Percentiles rank a stretch among this genome's conserved stretches.
Conservation (phyloP, 2,329 filamentous ascomycete species). For the Sporothrix inflata region DNA sequence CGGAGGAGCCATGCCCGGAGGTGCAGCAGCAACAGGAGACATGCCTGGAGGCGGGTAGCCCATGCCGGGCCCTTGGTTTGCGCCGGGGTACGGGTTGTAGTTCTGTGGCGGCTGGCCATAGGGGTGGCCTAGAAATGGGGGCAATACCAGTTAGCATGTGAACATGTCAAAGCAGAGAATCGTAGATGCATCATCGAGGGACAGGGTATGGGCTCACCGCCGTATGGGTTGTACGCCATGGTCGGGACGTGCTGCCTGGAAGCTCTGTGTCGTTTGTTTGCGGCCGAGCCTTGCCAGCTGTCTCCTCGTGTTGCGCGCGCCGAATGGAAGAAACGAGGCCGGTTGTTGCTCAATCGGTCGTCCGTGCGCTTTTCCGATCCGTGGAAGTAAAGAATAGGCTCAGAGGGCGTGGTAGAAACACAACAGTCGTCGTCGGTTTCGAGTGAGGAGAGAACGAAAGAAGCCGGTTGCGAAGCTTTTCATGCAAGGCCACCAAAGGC, state of each 20-base stretch:
- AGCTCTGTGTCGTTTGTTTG: not conserved
- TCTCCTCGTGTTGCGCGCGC: not conserved
- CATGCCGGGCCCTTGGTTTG: constrained; percentile 65
- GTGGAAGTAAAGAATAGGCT: not conserved
- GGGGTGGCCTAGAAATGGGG: constrained; percentile 47
- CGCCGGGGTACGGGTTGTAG: constrained; percentile 71
- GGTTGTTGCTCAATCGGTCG: not conserved
- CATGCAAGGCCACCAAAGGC: not conserved
- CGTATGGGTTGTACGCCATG: constrained; percentile 67
- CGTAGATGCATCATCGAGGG: not conserved
- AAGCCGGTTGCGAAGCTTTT: constrained; percentile 18
- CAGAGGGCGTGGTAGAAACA: not conserved
- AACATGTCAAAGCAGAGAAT: not conserved
- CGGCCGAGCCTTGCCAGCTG: not conserved
- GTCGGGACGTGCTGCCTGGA: not conserved
- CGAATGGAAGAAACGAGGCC: not conserved
- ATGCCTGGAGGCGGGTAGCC: constrained; percentile 80
- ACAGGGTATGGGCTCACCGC: constrained; percentile 44
- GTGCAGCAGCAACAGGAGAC: constrained; percentile 57
- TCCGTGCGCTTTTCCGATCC: not conserved
- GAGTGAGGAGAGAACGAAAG: not conserved
- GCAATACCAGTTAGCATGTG: not conserved
- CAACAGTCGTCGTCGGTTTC: too few species aligned
- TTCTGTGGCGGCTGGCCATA: constrained; percentile 73
- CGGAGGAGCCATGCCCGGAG: constrained; percentile 75